phyloP scores from a whole-genome alignment of 768 basidiomycete species.

The Infundibulicybe gibba region DNA sequence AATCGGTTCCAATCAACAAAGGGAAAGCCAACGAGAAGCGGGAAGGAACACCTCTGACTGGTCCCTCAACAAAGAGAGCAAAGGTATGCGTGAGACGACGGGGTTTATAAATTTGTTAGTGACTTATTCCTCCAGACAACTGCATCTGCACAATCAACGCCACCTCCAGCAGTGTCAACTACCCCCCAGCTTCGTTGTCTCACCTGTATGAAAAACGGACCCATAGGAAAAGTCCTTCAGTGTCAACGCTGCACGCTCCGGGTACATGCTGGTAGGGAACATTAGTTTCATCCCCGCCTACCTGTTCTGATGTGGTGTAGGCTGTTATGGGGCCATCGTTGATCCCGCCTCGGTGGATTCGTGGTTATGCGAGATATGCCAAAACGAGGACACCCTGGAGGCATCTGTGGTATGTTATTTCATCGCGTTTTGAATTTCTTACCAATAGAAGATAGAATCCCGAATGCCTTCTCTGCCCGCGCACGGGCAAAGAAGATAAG shows the following conservation, averaged over 20 bases:
- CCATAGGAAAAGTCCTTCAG: conserved; percentile 72
- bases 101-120: neutral
- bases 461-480: conserved; percentile 86
- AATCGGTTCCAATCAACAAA: conserved; percentile 50
- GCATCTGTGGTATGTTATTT: conserved; percentile 64
- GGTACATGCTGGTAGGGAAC: conserved; percentile 68
- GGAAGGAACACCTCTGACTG: conserved; percentile 51
- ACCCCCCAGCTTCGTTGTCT: conserved; percentile 69
- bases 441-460: conserved; percentile 47
- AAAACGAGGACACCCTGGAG: conserved; percentile 78
- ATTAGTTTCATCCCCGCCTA: neutral
- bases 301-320: conserved; percentile 27
- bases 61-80: conserved; percentile 39
- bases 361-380: conserved; percentile 88
- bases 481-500: conserved; percentile 44
- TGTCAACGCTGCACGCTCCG: conserved; percentile 80
- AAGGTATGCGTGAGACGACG: conserved; percentile 27
- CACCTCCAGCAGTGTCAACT: conserved; percentile 53
- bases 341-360: conserved; percentile 61
- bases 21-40: conserved; percentile 57
- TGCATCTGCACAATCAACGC: conserved; percentile 52
- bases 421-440: conserved; percentile 1
- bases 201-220: conserved; percentile 72
- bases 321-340: conserved; percentile 64
- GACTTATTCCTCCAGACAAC: conserved; percentile 33